A percentile compares a stretch with the other conserved stretches of the same genome.
Conservation (phyloP, 441 rosid genomes). For the Geranium incanum region DNA sequence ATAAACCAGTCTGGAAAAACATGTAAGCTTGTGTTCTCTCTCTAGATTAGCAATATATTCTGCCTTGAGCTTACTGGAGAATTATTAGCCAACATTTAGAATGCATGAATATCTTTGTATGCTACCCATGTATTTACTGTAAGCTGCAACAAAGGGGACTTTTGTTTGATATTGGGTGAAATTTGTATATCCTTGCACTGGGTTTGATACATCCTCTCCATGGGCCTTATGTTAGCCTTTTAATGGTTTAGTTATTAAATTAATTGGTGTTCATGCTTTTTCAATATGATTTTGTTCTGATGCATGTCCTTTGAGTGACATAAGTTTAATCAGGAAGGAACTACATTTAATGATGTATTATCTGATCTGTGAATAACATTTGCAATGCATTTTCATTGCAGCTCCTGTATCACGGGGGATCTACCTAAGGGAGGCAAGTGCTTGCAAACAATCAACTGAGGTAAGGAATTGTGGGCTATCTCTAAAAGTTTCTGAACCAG, state of each 20-base stretch:
- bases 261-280: neutral
- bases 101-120: neutral
- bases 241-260: neutral
- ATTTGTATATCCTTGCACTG: conserved; percentile 7
- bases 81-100: neutral
- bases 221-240: neutral
- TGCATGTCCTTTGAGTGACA: neutral
- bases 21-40: conserved; percentile 39
- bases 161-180: conserved; percentile 6
- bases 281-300: neutral
- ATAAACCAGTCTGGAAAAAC: conserved; percentile 74
- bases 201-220: neutral
- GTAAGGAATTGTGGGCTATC: conserved; percentile 31
- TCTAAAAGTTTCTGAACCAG: conserved; percentile 11
- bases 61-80: neutral
- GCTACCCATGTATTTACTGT: neutral
- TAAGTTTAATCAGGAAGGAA: neutral
- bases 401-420: conserved; percentile 80
- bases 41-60: neutral
- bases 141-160: conserved; percentile 3
- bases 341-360: neutral
- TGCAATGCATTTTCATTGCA: conserved; percentile 32
- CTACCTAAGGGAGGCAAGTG: conserved; percentile 77
- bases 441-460: conserved; percentile 73
- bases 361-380: conserved; percentile 12